Base-by-base conservation (phyloP, 2,329 filamentous ascomycete species). In the Tolypocladium guangdongense region DNA sequence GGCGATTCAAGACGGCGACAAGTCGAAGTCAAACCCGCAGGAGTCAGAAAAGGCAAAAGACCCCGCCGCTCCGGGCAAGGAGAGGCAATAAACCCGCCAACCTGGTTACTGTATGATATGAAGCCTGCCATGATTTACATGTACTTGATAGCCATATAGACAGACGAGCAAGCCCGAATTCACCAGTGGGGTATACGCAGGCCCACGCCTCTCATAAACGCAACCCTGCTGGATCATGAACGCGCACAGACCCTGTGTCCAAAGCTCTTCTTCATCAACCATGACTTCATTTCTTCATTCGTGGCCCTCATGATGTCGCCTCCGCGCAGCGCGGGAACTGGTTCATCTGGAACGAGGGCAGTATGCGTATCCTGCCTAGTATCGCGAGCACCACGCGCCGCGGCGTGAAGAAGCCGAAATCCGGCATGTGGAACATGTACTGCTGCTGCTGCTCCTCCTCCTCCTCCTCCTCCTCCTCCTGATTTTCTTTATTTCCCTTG, bases 341-440 rank as follows among this genome's bases (percentile, higher is more conserved):
- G 18, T 51, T 11, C 18, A 32, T 36, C 22, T 33, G 20, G 37
- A 36, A 24, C 18, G 22, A 22, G 22, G 63, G 59, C 18, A 63
- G 36, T 33, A 66, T 57, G 16, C 63, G 63, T 50, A 68, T 60
- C 1, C 70, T 57, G 4, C 65, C 68, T n/a, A n/a, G n/a, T 49
- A 70, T 58, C 11, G 62, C 62, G 43, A 67, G 53, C 38, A 65
- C 52, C 53, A 67, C 59, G 5, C 63, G 61, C 51, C 62, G 60
- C 50, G 62, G 66, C 51, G 63, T 65, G 53, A 62, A 54, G 50
- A 62, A 60, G 30, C 57, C 58, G 46, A 64, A 48, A 46, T 63
- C 60, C 10, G 62, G 60, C 32, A 65, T 53, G 37, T 57, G 57
- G 18, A 64, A 59, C n/a, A 52, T 53, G 43, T 56, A 24, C 57